Conservation (phyloP, 2,329 filamentous ascomycete genomes). For the Paramyrothecium roridum region DNA sequence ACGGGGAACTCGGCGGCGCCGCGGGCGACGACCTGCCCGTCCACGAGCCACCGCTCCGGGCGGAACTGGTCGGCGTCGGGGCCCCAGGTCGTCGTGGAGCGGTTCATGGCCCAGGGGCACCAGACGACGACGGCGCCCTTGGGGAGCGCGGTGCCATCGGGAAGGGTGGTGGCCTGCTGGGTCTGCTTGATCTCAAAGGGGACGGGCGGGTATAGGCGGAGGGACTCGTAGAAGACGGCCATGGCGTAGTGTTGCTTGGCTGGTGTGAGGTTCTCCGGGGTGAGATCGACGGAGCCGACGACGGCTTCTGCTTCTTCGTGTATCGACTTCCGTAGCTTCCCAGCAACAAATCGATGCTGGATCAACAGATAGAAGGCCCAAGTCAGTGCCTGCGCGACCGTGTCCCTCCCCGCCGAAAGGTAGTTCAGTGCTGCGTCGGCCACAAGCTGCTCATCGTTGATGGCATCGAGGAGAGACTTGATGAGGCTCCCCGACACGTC, state of each 20-base stretch:
- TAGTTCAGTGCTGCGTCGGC: conserved; percentile 65
- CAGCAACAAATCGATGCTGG: conserved; percentile 38
- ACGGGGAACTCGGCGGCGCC: conserved; percentile 58
- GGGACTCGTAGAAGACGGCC: conserved; percentile 59
- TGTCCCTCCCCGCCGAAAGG: conserved; percentile 62
- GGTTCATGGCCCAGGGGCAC: conserved; percentile 63
- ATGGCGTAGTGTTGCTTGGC: conserved; percentile 51
- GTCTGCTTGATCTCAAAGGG: conserved; percentile 65
- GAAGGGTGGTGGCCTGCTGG: conserved; percentile 47
- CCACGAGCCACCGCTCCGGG: conserved; percentile 54
- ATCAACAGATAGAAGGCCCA: conserved; percentile 63
- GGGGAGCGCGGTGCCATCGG: conserved; percentile 59
- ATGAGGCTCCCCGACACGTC: conserved; percentile 54
- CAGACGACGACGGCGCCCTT: conserved; percentile 53
- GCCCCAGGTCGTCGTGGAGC: conserved; percentile 55
- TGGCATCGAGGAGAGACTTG: conserved; percentile 55
- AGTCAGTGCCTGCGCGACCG: conserved; percentile 61
- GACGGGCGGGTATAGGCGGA: conserved; percentile 61
- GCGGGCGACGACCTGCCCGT: conserved; percentile 35
- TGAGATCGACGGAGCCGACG: neutral
- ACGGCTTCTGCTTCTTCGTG: neutral
- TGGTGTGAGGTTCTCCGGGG: conserved; percentile 34
- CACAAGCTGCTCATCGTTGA: conserved; percentile 50
- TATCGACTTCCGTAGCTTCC: conserved; percentile 28
- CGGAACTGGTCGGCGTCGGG: conserved; percentile 51